Conservation (phyloP, 2,329 filamentous ascomycete genomes). For the Aspergillus ochraceus region DNA sequence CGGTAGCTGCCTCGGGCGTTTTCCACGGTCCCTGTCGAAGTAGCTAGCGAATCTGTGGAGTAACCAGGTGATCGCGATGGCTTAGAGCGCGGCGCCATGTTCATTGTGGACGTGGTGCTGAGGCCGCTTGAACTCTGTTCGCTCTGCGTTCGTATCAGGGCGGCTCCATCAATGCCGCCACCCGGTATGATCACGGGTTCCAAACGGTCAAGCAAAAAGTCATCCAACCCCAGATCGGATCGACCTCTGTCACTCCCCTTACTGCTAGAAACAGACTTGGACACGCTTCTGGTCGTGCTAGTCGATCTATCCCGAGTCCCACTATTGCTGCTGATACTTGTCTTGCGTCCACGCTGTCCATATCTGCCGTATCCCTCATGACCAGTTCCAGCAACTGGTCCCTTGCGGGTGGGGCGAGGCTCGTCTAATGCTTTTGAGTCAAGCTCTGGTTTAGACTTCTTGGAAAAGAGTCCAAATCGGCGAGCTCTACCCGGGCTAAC, state of each 20-base stretch:
- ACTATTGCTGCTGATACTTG: conserved; percentile 42
- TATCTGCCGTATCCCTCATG: conserved; percentile 67
- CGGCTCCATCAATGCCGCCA: conserved; percentile 37
- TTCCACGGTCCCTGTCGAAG: conserved; percentile 23
- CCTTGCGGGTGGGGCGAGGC: conserved; percentile 65
- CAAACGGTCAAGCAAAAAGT: conserved; percentile 48
- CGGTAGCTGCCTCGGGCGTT: conserved; percentile 7
- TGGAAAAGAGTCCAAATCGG: conserved; percentile 77
- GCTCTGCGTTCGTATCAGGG: conserved; percentile 39
- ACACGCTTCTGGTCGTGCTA: conserved; percentile 39
- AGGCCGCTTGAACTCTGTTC: conserved; percentile 40
- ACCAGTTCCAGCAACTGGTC: conserved; percentile 87
- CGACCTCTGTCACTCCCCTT: conserved; percentile 44
- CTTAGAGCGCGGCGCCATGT: conserved; percentile 20
- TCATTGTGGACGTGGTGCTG: conserved; percentile 31
- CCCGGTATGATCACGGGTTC: conserved; percentile 53
- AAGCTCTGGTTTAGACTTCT: conserved; percentile 65
- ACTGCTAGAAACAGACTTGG: conserved; percentile 36
- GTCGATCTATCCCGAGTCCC: conserved; percentile 42
- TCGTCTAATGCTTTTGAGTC: conserved; percentile 46
- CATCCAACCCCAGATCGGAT: conserved; percentile 47
- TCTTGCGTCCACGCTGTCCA: conserved; percentile 44
- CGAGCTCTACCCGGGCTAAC: conserved; percentile 45
- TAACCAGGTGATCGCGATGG: conserved; percentile 28
- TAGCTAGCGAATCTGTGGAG: conserved; percentile 36